A percentile compares a stretch with the other conserved stretches of the same genome.
phyloP scores from a whole-genome alignment of 2,329 filamentous ascomycete genomes.

The Sporothrix pallida region DNA sequence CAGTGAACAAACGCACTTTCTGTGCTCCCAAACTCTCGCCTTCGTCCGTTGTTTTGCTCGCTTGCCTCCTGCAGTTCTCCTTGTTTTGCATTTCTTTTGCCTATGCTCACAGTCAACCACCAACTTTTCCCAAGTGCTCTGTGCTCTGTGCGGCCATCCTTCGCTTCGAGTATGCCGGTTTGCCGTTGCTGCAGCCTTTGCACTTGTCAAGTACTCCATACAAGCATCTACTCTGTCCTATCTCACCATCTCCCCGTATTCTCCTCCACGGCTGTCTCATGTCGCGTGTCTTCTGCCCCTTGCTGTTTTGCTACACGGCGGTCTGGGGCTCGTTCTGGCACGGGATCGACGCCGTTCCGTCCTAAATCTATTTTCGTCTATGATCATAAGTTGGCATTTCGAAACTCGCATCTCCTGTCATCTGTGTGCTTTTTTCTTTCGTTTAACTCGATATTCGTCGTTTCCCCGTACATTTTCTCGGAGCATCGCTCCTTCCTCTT shows the following conservation, averaged over 20 bases:
- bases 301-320: slow-evolving; percentile 9
- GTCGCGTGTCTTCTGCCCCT: slow-evolving; percentile 20
- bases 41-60: background rate
- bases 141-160: background rate
- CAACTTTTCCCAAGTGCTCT: background rate
- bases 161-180: slow-evolving; percentile 1
- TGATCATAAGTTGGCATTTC: background rate
- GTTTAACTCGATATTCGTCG: background rate
- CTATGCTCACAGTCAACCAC: background rate
- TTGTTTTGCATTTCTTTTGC: slow-evolving; percentile 20
- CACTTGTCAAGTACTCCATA: too few relatives aligned
- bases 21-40: background rate
- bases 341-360: slow-evolving; percentile 27
- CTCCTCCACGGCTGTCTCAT: slow-evolving; percentile 26
- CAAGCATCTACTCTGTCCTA: too few relatives aligned
- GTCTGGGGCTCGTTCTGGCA: slow-evolving; percentile 19
- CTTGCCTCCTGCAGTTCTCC: background rate
- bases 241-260: background rate
- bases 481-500: background rate
- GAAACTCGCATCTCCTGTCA: slow-evolving; percentile 1
- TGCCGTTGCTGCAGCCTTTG: background rate
- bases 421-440: background rate
- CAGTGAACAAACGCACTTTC: background rate
- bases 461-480: background rate
- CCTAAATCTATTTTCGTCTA: slow-evolving; percentile 15